Evolutionary conservation across 306 rosid genomes (phyloP).

Genomic region (Citrullus mucosospermus): DNA sequence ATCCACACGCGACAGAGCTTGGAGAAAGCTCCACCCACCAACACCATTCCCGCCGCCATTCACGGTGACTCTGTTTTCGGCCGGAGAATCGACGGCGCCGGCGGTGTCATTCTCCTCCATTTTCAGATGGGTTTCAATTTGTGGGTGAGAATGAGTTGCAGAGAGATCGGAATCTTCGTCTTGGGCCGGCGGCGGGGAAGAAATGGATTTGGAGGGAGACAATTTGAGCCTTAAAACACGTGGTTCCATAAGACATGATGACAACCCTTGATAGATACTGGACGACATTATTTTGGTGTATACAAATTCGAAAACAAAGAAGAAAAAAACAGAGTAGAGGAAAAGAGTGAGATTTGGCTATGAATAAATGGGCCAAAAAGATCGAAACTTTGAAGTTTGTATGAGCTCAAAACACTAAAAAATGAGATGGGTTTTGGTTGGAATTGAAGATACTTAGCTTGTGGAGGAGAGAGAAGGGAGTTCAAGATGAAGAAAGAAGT

Average conservation of each 20-base stretch:
- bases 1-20: slow-evolving; percentile 19
- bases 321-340: background rate
- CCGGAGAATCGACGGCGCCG: background rate
- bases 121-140: background rate
- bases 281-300: slow-evolving; percentile 7
- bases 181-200: background rate
- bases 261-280: slow-evolving; percentile 5
- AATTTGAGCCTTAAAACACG: slow-evolving; percentile 7
- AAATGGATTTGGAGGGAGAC: background rate
- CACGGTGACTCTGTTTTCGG: background rate
- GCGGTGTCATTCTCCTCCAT: background rate
- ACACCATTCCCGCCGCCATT: background rate
- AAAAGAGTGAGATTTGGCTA: background rate
- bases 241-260: background rate
- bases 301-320: background rate
- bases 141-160: background rate
- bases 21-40: slow-evolving; percentile 10
- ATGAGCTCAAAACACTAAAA: background rate
- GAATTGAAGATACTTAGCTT: background rate
- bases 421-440: background rate
- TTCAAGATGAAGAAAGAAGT: background rate
- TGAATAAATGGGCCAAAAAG: background rate
- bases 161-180: background rate
- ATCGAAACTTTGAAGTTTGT: background rate
- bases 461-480: background rate